Conservation (phyloP, 768 basidiomycete genomes). For the Phylloporus scabripes region DNA sequence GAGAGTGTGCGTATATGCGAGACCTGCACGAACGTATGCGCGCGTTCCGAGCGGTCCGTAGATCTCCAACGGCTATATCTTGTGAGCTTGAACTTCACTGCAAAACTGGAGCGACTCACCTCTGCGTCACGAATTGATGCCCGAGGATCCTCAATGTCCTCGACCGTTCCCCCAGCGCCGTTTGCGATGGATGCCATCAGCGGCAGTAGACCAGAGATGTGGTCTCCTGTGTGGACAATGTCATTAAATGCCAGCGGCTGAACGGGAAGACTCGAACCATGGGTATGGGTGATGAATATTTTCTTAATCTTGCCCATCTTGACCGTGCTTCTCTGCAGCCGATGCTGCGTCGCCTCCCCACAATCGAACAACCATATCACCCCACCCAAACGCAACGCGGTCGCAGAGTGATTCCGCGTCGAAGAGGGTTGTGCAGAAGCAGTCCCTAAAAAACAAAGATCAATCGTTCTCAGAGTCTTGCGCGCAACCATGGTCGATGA, state of each 20-base stretch:
- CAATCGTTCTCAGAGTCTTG: constrained; percentile 33
- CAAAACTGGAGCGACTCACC: constrained; percentile 11
- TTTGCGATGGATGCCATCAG: constrained; percentile 66
- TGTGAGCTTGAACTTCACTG: constrained; percentile 10
- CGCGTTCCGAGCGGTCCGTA: constrained; percentile 84
- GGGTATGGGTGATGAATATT: constrained; percentile 86
- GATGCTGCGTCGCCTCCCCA: constrained; percentile 79
- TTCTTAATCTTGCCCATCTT: constrained; percentile 77
- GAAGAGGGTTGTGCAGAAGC: constrained; percentile 77
- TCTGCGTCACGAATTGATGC: constrained; percentile 16
- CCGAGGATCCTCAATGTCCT: constrained; percentile 58
- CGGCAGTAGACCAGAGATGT: constrained; percentile 72
- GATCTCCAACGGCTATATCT: constrained; percentile 62
- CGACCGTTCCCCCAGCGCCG: constrained; percentile 63
- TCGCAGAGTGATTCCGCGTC: constrained; percentile 73
- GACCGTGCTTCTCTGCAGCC: constrained; percentile 63
- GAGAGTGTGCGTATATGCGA: constrained; percentile 63
- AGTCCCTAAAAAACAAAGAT: constrained; percentile 73
- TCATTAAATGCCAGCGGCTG: not conserved
- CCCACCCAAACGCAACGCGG: constrained; percentile 57
- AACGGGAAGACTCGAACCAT: constrained; percentile 44
- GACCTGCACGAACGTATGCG: constrained; percentile 65
- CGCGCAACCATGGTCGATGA: constrained; percentile 15
- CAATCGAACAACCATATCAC: constrained; percentile 86
- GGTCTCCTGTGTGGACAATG: constrained; percentile 52